Evolutionary conservation across 495 filamentous ascomycete species (phyloP).

Genomic region (Penicillium simplicissimum): DNA sequence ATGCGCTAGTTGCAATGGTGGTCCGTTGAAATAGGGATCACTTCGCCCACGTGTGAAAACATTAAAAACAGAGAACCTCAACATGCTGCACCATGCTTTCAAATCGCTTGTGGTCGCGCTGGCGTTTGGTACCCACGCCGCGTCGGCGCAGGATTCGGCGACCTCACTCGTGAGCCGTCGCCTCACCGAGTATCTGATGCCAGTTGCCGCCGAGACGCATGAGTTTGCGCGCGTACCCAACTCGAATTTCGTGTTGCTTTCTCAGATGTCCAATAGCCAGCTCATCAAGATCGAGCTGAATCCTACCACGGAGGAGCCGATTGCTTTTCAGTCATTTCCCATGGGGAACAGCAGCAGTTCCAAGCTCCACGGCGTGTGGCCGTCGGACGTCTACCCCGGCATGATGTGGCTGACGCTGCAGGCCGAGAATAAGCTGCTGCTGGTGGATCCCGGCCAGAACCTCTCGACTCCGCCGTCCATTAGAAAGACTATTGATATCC

Average conservation of each 20-base stretch:
- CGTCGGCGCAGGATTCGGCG: slow-evolving; percentile 11
- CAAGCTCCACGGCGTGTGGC: slow-evolving; percentile 25
- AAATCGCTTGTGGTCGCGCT: slow-evolving; percentile 16
- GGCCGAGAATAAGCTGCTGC: slow-evolving; percentile 24
- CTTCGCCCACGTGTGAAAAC: too few species aligned
- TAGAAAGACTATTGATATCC: slow-evolving; percentile 22
- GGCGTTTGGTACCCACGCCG: slow-evolving; percentile 12
- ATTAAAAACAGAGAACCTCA: too few species aligned
- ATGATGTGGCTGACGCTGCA: slow-evolving; percentile 27
- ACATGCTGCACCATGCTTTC: slow-evolving; percentile 10
- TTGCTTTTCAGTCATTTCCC: slow-evolving; percentile 22
- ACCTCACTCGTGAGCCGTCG: slow-evolving; percentile 22
- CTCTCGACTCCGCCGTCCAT: slow-evolving; percentile 18
- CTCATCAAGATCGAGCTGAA: slow-evolving; percentile 28
- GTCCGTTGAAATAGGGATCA: too few species aligned
- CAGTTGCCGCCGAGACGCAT: slow-evolving; percentile 20
- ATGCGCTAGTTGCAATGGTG: too few species aligned
- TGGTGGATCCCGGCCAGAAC: slow-evolving; percentile 24
- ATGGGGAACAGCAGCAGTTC: slow-evolving; percentile 22
- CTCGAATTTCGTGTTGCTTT: slow-evolving; percentile 23
- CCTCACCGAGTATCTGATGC: slow-evolving; percentile 26
- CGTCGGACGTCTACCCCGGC: slow-evolving; percentile 21
- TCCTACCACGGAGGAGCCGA: slow-evolving; percentile 20
- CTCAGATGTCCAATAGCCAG: slow-evolving; percentile 26
- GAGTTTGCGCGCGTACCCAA: slow-evolving; percentile 26